These are phyloP conservation scores for Aspergillus pseudotamarii DNA, from an alignment of 2,329 filamentous ascomycete genomes.

Conservation along the genomic window DNA sequence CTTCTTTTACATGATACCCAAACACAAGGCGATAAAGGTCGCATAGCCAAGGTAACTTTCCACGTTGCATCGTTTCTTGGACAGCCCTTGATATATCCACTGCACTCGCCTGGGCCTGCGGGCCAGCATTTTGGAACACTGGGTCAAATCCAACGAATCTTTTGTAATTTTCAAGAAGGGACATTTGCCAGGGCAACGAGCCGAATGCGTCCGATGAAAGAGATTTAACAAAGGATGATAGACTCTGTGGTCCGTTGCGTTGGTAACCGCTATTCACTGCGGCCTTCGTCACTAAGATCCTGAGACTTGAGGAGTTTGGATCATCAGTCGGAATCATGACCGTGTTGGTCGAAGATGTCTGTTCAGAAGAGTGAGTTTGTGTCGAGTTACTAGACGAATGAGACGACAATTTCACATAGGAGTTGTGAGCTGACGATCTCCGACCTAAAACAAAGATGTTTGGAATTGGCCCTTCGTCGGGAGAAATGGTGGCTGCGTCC, in stretches of 20 bases:
- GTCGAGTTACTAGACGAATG: constrained; percentile 76
- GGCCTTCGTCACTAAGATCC: constrained; percentile 78
- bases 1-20: constrained; percentile 80
- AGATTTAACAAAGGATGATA: constrained; percentile 76
- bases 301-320: constrained; percentile 74
- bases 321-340: constrained; percentile 63
- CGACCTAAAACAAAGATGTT: constrained; percentile 88
- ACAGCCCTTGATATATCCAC: constrained; percentile 81
- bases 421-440: constrained; percentile 54
- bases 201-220: constrained; percentile 80
- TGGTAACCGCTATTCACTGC: constrained; percentile 83
- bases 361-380: constrained; percentile 68
- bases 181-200: constrained; percentile 67
- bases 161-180: constrained; percentile 77
- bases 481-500: constrained; percentile 82
- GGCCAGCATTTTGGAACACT: constrained; percentile 56
- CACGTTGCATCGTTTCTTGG: constrained; percentile 70
- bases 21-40: constrained; percentile 86
- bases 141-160: constrained; percentile 75
- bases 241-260: constrained; percentile 58
- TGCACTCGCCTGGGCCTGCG: constrained; percentile 51
- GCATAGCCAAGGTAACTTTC: constrained; percentile 76
- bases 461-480: constrained; percentile 75
- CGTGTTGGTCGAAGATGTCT: constrained; percentile 50
- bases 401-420: constrained; percentile 68